Evolutionary conservation across 768 basidiomycete genomes (phyloP), one percentile per base, ranked within the genome.

Genomic region (Daedaleopsis sinensis): DNA sequence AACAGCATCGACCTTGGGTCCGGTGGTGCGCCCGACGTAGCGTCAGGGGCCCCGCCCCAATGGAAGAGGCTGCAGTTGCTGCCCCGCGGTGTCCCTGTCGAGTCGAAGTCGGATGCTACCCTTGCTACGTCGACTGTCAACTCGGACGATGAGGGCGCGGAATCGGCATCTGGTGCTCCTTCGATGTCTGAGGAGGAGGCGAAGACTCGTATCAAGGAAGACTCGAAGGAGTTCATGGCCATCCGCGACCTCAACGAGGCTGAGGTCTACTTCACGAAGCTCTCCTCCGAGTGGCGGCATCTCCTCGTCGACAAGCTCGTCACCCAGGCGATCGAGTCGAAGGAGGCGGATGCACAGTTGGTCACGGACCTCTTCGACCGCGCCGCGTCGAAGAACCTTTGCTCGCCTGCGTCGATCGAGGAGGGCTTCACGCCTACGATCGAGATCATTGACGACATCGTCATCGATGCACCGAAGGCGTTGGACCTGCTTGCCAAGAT

Each of bases 401-500:
- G 88, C 64, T 79, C 85, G 1, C 52, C 80, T 5, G 82, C 81
- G 5, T 73, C 82, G 3, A 88, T 97, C 72, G 89, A 93, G 75
- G 82, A 88, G 60, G 93, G 93, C 15, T 87, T 96, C 72, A 71
- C 70, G 49, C 80, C 83, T 0, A 80, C 85, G 53, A 85, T 88
- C 27, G 92, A 94, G 74, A 75, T 88, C 57, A 80, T 98, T 68
- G 93, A 94, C 68, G 95, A 98, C 70, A 84, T 95, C 60, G 88
- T 89, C 35, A 88, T 95, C 67, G 95, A 98, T 72, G 91, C 90
- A 49, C 96, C 96, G 11, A 89, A 88, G 69, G 96, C 94, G 0
- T 89, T 89, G 77, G 73, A 81, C 46, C 84, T 88, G 60, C 87
- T 93, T 72, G 91, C 87, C 13, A 78, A 84, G 61, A 85, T 96